Conservation (phyloP, 2,329 filamentous ascomycete species). For the Didymella glomerata region DNA sequence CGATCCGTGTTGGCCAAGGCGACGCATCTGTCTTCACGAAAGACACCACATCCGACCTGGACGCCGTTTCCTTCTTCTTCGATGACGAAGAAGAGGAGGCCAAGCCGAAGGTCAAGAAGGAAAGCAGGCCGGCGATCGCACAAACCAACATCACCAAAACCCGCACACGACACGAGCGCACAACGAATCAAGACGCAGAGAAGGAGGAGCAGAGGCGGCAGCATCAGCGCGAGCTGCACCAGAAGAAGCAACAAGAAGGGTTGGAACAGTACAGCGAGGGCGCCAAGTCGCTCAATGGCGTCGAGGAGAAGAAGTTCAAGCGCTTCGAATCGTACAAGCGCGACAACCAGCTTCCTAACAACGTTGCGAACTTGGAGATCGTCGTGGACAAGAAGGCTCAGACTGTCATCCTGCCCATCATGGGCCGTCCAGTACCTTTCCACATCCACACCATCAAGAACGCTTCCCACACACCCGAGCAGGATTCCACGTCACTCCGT, state of each 20-base stretch:
- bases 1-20: slow-evolving; percentile 81
- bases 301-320: slow-evolving; percentile 98
- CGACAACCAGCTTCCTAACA: slow-evolving; percentile 88
- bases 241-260: slow-evolving; percentile 90
- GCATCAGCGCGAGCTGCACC: slow-evolving; percentile 88
- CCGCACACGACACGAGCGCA: slow-evolving; percentile 87
- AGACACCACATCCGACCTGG: slow-evolving; percentile 88
- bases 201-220: slow-evolving; percentile 85
- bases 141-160: slow-evolving; percentile 96
- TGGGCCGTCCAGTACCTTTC: slow-evolving; percentile 96
- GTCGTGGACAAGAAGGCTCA: slow-evolving; percentile 89
- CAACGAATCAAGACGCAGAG: slow-evolving; percentile 87
- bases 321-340: slow-evolving; percentile 99
- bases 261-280: slow-evolving; percentile 85
- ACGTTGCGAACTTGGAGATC: slow-evolving; percentile 85
- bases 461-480: slow-evolving; percentile 95
- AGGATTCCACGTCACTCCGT: slow-evolving; percentile 89
- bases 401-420: slow-evolving; percentile 92
- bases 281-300: slow-evolving; percentile 83
- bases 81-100: slow-evolving; percentile 87
- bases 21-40: slow-evolving; percentile 92
- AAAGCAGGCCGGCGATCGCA: slow-evolving; percentile 85
- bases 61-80: slow-evolving; percentile 97
- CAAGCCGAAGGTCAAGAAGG: slow-evolving; percentile 88
- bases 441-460: slow-evolving; percentile 99